These are phyloP conservation scores for Aotearoamyces nothofagi DNA, from an alignment of 2,329 filamentous ascomycete genomes.

Conservation along the genomic window DNA sequence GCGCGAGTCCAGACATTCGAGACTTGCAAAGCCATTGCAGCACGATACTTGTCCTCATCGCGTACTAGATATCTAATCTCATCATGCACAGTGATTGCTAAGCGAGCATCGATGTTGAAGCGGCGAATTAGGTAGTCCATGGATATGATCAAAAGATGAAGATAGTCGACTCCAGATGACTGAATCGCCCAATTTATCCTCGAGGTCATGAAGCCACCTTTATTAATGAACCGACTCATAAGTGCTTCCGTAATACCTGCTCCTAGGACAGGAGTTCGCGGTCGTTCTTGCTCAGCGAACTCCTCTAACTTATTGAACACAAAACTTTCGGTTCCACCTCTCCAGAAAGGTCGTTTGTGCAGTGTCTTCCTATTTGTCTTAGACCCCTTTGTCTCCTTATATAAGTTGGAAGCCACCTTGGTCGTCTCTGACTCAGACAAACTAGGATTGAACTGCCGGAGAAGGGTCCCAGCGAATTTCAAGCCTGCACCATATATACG, in stretches of 20 bases:
- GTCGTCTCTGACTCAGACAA: conserved; percentile 68
- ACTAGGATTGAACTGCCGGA: conserved; percentile 84
- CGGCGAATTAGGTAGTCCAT: conserved; percentile 89
- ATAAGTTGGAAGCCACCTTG: conserved; percentile 64
- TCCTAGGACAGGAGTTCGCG: conserved; percentile 80
- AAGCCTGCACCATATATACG: conserved; percentile 96
- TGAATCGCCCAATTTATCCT: conserved; percentile 99
- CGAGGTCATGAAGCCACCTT: conserved; percentile 84
- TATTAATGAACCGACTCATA: conserved; percentile 74
- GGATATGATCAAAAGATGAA: conserved; percentile 79
- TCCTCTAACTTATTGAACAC: conserved; percentile 98
- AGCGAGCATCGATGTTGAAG: conserved; percentile 71
- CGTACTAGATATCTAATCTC: conserved; percentile 91
- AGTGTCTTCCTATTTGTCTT: conserved; percentile 65
- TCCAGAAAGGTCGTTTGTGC: conserved; percentile 72
- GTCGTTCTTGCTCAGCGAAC: conserved; percentile 87
- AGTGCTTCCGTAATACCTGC: conserved; percentile 94
- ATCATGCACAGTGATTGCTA: conserved; percentile 92
- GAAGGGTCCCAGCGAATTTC: conserved; percentile 78
- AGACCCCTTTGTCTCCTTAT: conserved; percentile 77
- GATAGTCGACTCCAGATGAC: conserved; percentile 90
- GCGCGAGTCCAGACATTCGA: conserved; percentile 93
- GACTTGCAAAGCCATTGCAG: conserved; percentile 85
- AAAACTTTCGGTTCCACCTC: conserved; percentile 90
- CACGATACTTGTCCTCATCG: conserved; percentile 71